Evolutionary conservation across 1,284 basidiomycete genomes (phyloP), one percentile per base, ranked within the genome.

Genomic region (Salmacisia buchloeana): DNA sequence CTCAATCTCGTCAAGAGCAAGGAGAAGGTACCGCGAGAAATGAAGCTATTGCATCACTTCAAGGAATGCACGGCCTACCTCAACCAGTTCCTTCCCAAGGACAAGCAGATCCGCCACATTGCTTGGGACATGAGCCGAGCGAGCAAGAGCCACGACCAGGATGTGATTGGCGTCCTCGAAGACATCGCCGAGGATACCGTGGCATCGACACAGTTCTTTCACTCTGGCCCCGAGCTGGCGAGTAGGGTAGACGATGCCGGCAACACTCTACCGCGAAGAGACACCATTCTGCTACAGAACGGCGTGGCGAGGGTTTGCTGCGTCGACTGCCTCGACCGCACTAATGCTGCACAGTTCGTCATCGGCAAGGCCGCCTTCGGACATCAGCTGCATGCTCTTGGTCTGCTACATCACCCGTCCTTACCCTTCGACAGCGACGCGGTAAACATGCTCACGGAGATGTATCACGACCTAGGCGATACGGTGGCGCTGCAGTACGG

Each of bases 291-390:
- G 1, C 81, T 98, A 13, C 96, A 99, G 81, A 91, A 90, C 60
- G 94, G 94, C 3, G 85, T 97, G 38, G 90, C 71, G 3, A 67
- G 77, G 27, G 70, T 78, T 41, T 78, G 78, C 33, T 77, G 92
- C 65, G 82, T 98, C 1, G 96, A 99, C 77, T 99, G 96, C 75
- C 84, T 99, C 7, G 96, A 98, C 46, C 65, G 76, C 21, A 99
- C 96, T 2, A 99, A 99, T 72, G 93, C 94, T 0, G 93, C 93
- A 0, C 94, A 98, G 76, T 97, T 97, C 76, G 92, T 97, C 0
- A 94, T 98, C 67, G 96, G 93, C 2, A 97, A 97, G 79, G 88
- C 91, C 13, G 94, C 91, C 0, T 83, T 99, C 13, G 94, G 92
- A 0, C 93, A 97, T 80, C 96, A 99, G 79, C 84, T 99, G 7